Evolutionary conservation across 1,139 yeast genomes (phyloP).

Genomic region (Yarrowia galli): DNA sequence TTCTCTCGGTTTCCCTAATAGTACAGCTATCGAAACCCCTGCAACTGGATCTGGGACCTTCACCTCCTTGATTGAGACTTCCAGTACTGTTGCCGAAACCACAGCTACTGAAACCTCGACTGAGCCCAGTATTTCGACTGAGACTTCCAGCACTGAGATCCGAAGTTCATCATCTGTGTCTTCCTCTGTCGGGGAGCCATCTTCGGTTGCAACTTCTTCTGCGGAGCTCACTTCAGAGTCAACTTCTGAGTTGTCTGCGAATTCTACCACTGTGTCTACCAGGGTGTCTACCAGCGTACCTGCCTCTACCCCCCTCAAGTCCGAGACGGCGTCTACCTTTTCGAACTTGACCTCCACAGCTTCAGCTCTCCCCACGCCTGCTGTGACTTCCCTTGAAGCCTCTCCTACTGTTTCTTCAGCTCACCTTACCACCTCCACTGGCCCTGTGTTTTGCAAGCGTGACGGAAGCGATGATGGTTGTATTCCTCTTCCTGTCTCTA

Average conservation of each 20-base stretch:
- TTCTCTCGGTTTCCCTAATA: no score
- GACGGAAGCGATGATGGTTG: neutral
- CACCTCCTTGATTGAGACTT: neutral
- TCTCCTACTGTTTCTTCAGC: neutral
- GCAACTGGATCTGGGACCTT: neutral
- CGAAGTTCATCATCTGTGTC: no score
- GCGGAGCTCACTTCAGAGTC: neutral
- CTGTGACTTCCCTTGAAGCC: neutral
- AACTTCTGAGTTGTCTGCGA: neutral
- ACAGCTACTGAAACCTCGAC: no score
- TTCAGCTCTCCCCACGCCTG: neutral
- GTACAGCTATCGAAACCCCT: no score
- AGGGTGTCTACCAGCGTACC: neutral
- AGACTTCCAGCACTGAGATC: neutral
- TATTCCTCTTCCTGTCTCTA: neutral
- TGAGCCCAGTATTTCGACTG: neutral
- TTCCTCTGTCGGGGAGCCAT: neutral
- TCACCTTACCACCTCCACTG: neutral
- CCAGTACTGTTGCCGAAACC: neutral
- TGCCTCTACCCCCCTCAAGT: neutral
- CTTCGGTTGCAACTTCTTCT: neutral
- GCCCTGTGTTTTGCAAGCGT: neutral
- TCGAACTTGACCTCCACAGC: neutral
- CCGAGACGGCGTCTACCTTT: neutral
- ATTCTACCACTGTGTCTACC: conserved; percentile 5